A percentile compares a stretch with the other conserved stretches of the same genome.
These are phyloP conservation scores for Pisolithus thermaeus DNA, from an alignment of 1,284 basidiomycete genomes.

Conservation along the genomic window DNA sequence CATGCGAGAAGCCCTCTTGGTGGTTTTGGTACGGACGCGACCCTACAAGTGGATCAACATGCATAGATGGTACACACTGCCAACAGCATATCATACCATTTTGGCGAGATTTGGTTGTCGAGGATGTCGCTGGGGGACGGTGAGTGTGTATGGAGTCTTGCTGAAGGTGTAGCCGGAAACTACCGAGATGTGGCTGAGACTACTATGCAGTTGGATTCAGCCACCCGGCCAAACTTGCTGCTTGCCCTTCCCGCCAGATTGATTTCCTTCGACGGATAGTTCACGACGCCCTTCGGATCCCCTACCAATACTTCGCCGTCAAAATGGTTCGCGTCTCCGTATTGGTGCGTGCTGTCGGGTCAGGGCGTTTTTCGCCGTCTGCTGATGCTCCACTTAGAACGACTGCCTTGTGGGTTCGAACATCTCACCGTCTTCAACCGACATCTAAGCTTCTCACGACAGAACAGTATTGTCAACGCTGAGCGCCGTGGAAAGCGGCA, in stretches of 20 bases:
- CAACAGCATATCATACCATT: slow-evolving; percentile 32
- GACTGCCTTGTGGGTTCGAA: slow-evolving; percentile 63
- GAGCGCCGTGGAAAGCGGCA: slow-evolving; percentile 98
- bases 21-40: slow-evolving; percentile 99
- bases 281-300: slow-evolving; percentile 12
- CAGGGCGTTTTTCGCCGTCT: slow-evolving; percentile 1
- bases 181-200: slow-evolving; percentile 27
- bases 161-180: slow-evolving; percentile 7
- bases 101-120: slow-evolving; percentile 30
- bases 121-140: slow-evolving; percentile 12
- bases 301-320: slow-evolving; percentile 9
- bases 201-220: slow-evolving; percentile 28
- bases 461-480: slow-evolving; percentile 98
- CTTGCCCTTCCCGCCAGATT: slow-evolving; percentile 28
- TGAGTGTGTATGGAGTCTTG: neutral
- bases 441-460: slow-evolving; percentile 5
- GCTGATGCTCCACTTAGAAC: slow-evolving; percentile 42
- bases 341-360: slow-evolving; percentile 47
- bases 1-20: slow-evolving; percentile 98
- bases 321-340: slow-evolving; percentile 85
- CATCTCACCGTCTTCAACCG: neutral
- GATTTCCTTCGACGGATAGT: slow-evolving; percentile 5
- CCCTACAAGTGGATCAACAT: slow-evolving; percentile 50
- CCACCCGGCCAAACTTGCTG: slow-evolving; percentile 36
- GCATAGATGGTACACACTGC: neutral